Evolutionary conservation across 1,139 yeast species (phyloP), one percentile per base, ranked within the genome.

Genomic region (Magnusiomyces ingens): DNA sequence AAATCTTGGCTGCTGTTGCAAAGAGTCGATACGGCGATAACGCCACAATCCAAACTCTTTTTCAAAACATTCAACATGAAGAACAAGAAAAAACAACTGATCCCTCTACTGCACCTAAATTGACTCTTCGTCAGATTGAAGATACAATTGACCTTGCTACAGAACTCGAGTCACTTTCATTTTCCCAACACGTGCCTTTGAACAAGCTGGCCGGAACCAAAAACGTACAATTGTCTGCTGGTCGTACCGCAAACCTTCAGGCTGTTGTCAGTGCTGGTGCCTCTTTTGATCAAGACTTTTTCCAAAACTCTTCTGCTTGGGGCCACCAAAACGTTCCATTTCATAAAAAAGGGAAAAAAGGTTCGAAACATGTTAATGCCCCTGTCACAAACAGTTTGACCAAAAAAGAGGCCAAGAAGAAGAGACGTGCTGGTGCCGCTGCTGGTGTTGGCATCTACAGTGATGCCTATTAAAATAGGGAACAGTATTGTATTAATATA

Each of bases 281-380:
- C 60, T 93, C 87, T 60, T 75, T 90, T 60, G 97, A 90, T 67
- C 77, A 80, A 48, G 96, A 89, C 59, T 91, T 91, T 64, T 91
- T 91, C 74, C 76, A 78, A 55, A 78, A 83, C 82, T 78, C 77
- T 56, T 73, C 71, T 29, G 81, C 84, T 2, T 76, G 77, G 58
- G 95, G 95, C 2, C 80, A 78, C 56, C 65, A 84, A 55, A 75
- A 75, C 45, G 74, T 78, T 26, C 96, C 97, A 10, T 88, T 88
- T 77, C 96, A 90, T 67, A 76, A 77, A 19, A 65, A 66, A 29
- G 72, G 73, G 35, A 89, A 88, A 76, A 88, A 87, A 70, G 94
- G 87, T 67, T 79, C 82, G 66, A 89, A 90, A 73, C 15, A 19
- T 36, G 42, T 38, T 19, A 42, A 26, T 3, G 37, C 21, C 3